These are phyloP conservation scores for Lipomyces sp. DNA, from an alignment of 805 yeast genomes.

Conservation along the genomic window DNA sequence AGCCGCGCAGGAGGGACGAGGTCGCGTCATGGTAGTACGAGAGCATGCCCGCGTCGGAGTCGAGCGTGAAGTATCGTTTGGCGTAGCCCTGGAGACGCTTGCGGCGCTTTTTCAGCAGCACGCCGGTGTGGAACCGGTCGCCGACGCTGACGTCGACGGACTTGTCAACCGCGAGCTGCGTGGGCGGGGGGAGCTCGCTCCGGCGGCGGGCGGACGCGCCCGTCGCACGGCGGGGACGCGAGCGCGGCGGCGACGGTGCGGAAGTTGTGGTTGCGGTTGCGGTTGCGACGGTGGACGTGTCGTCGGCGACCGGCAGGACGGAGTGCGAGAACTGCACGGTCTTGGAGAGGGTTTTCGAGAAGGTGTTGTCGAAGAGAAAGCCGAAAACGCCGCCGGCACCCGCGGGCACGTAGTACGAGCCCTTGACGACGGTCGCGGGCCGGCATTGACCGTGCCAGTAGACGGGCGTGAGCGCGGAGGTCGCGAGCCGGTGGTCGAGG, in stretches of 20 bases:
- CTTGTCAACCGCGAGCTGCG: not conserved
- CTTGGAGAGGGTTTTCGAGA: slow-evolving; percentile 79
- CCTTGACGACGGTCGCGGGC: slow-evolving; percentile 62
- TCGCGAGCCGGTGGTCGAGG: slow-evolving; percentile 51
- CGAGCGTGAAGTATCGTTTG: slow-evolving; percentile 78
- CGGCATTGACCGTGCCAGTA: slow-evolving; percentile 55
- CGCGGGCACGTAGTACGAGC: slow-evolving; percentile 53
- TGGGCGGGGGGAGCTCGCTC: not conserved
- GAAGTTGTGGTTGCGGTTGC: slow-evolving; percentile 1
- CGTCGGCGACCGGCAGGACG: slow-evolving; percentile 4
- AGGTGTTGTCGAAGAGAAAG: slow-evolving; percentile 87
- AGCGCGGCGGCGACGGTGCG: not conserved
- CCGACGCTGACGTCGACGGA: slow-evolving; percentile 15
- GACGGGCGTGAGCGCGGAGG: slow-evolving; percentile 51
- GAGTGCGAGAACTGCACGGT: slow-evolving; percentile 58
- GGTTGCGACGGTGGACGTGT: not conserved
- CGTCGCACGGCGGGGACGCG: not conserved
- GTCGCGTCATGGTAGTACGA: slow-evolving; percentile 69
- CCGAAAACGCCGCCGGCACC: slow-evolving; percentile 68
- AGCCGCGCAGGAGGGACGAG: slow-evolving; percentile 75
- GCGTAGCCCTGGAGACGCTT: slow-evolving; percentile 83
- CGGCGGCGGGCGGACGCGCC: not conserved
- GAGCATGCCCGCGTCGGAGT: slow-evolving; percentile 74
- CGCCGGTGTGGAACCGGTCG: slow-evolving; percentile 63
- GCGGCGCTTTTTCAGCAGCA: slow-evolving; percentile 72